A percentile compares a stretch with the other conserved stretches of the same genome.
Evolutionary conservation across 352 stramenopile species (phyloP).

Genomic region (Pythium myriotylum): DNA sequence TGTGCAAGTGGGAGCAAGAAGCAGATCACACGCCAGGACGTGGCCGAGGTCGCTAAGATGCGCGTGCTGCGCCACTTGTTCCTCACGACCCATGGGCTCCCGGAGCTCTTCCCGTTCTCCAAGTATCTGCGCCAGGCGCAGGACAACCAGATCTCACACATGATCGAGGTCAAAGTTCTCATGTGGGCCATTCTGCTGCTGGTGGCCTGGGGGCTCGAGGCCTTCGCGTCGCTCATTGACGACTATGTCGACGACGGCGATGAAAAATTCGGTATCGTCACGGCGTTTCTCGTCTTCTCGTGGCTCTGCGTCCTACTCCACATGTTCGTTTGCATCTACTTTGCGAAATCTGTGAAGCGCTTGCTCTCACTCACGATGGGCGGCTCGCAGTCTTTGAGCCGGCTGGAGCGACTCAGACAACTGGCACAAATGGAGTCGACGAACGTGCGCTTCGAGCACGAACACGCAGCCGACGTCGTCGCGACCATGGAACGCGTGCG

Average conservation of each 20-base stretch:
- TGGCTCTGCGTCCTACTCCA: slow-evolving; percentile 26
- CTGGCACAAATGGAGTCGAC: slow-evolving; percentile 21
- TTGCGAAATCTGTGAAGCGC: slow-evolving; percentile 23
- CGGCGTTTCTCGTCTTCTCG: slow-evolving; percentile 24
- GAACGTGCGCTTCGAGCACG: not conserved
- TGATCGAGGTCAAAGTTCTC: slow-evolving; percentile 75
- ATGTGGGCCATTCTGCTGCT: slow-evolving; percentile 43
- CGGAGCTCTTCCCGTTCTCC: slow-evolving; percentile 52
- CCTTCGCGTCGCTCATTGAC: slow-evolving; percentile 6
- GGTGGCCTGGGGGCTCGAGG: slow-evolving; percentile 18
- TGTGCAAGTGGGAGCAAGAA: slow-evolving; percentile 1
- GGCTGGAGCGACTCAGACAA: slow-evolving; percentile 20
- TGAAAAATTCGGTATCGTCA: slow-evolving; percentile 8
- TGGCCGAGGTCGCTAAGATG: slow-evolving; percentile 20
- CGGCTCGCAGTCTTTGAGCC: not conserved
- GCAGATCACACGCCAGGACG: slow-evolving; percentile 9
- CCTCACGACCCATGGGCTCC: slow-evolving; percentile 22
- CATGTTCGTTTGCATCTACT: slow-evolving; percentile 20
- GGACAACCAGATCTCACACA: slow-evolving; percentile 78
- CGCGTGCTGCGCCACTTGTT: slow-evolving; percentile 34
- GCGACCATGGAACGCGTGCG: slow-evolving; percentile 28
- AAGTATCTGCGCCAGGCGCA: slow-evolving; percentile 78
- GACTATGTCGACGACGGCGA: not conserved
- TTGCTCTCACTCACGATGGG: slow-evolving; percentile 19
- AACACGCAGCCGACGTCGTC: slow-evolving; percentile 23